Evolutionary conservation across 768 basidiomycete species (phyloP), one percentile per base, ranked within the genome.

Genomic region (Tulasnella sp.): DNA sequence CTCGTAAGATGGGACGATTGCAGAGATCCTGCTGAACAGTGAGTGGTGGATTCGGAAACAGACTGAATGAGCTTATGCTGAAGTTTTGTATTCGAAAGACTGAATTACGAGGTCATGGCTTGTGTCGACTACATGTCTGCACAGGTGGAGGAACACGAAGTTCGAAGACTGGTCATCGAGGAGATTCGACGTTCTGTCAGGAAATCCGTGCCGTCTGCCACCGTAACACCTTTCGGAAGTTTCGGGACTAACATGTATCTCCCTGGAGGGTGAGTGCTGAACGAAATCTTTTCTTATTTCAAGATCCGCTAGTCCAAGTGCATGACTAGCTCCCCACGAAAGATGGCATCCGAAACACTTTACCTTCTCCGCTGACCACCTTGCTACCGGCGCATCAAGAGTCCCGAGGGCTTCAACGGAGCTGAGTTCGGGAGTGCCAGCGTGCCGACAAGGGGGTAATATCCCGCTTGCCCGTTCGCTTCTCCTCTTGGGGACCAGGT

Each of bases 231-330:
- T 0, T 99, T 99, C 83, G 98, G 98, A 29, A 95, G 93, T 82
- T 97, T 91, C 83, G 91, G 93, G 82, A 99, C 97, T 7, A 94
- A 95, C 82, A 86, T 99, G 18, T 99, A 99, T 83, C 88, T 99
- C 29, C 97, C 98, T 4, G 86, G 89, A 74, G 96, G 96, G 96
- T 98, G 83, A 82, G 92, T 85, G 40, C 23, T 71, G 46, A 29
- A 39, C 1, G 11, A 55, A 18, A 70, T 73, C 44, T 26, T 13
- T 70, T 26, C 51, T 78, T 79, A 40, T 70, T 42, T 29, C n/a
- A 23, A 51, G 44, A 77, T 70, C 61, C 5, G 61, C 61, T 16
- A 35, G 29, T 67, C 61, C n/a, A 35, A 5, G 10, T 26, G 61
- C 61, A 35, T 67, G 32, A 15, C 61, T 15, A 67, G 61, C 32